A percentile compares a stretch with the other conserved stretches of the same genome.
phyloP scores from a whole-genome alignment of 805 yeast species.

The Candida ponderosae region DNA sequence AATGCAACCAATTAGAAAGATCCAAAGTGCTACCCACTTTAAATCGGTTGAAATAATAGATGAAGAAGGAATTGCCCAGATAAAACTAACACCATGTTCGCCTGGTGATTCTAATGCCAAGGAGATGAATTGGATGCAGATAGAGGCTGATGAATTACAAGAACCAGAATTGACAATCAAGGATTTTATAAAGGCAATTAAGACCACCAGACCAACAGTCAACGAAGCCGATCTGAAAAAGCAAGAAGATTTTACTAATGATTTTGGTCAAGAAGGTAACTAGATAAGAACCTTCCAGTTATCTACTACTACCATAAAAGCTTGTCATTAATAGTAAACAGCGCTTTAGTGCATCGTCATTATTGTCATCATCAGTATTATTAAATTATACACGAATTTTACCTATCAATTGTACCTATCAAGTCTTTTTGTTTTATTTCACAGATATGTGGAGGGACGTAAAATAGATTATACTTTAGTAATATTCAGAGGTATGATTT shows the following conservation, averaged over 20 bases:
- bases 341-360: too few relatives aligned
- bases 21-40: constrained; percentile 95
- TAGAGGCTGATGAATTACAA: constrained; percentile 78
- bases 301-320: too few relatives aligned
- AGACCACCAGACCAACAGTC: constrained; percentile 90
- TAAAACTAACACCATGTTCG: constrained; percentile 80
- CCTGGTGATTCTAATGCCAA: constrained; percentile 88
- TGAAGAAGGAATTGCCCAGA: constrained; percentile 20
- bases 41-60: constrained; percentile 41
- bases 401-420: background rate
- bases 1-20: constrained; percentile 95
- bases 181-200: constrained; percentile 89
- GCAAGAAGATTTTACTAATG: constrained; percentile 84
- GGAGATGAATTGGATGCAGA: constrained; percentile 92
- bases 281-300: constrained; percentile 22
- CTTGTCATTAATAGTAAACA: too few relatives aligned
- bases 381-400: background rate
- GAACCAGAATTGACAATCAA: constrained; percentile 88
- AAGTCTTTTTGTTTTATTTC: background rate
- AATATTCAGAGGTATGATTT: constrained; percentile 38
- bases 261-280: constrained; percentile 97
- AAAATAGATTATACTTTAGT: constrained; percentile 6
- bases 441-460: background rate
- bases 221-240: constrained; percentile 74
- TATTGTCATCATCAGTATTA: too few relatives aligned